These are phyloP conservation scores for Magnolia sinica DNA, from an alignment of 164 flowering plant species.

Conservation along the genomic window DNA sequence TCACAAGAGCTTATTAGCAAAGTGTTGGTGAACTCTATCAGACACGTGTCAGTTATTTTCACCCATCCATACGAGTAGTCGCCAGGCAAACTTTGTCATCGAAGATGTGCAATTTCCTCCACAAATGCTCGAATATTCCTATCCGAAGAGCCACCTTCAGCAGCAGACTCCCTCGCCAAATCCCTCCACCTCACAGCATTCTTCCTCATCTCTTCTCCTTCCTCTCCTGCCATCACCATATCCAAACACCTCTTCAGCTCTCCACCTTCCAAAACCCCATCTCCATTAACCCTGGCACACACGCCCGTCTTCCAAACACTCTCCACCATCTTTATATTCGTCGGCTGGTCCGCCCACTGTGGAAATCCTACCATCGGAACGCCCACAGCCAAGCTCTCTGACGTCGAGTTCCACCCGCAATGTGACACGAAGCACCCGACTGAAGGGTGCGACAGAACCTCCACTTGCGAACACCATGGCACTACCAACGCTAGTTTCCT, in stretches of 20 bases:
- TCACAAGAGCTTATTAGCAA: too few species aligned
- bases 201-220: conserved; percentile 25
- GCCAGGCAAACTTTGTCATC: too few species aligned
- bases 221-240: conserved; percentile 45
- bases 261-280: conserved; percentile 29
- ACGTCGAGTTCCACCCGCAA: conserved; percentile 17
- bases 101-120: conserved; percentile 30
- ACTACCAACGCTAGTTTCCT: conserved; percentile 23
- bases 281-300: conserved; percentile 21
- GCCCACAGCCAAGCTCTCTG: conserved; percentile 34
- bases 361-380: conserved; percentile 53
- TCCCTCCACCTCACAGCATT: conserved; percentile 7
- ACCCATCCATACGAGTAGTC: too few species aligned
- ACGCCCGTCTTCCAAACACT: conserved; percentile 45
- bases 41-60: too few species aligned
- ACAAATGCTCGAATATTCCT: conserved; percentile 7
- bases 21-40: too few species aligned
- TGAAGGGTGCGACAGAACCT: conserved; percentile 41
- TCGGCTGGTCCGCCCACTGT: conserved; percentile 33
- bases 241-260: conserved; percentile 46
- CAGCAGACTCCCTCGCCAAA: conserved; percentile 7
- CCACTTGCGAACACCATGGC: conserved; percentile 48
- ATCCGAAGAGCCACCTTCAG: conserved; percentile 14
- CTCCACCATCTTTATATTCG: conserved; percentile 11
- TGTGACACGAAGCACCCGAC: conserved; percentile 24